phyloP scores from a whole-genome alignment of 768 basidiomycete species.

The Boletus fagicola region DNA sequence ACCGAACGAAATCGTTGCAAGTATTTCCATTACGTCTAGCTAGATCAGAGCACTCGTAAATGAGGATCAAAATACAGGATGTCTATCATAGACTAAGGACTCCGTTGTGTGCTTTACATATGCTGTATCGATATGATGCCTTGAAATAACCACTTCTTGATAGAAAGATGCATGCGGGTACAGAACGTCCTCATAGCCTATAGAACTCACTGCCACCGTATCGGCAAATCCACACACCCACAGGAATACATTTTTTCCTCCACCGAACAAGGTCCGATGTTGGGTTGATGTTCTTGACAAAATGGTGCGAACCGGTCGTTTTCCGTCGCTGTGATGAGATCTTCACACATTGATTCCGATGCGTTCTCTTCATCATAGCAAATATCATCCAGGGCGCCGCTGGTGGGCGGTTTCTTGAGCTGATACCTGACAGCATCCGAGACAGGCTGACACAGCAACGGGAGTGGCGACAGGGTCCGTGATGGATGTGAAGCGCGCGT shows the following conservation, averaged over 20 bases:
- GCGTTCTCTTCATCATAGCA: conserved; percentile 14
- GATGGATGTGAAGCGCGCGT: conserved; percentile 2
- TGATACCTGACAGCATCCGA: conserved; percentile 34
- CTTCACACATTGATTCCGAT: conserved; percentile 21
- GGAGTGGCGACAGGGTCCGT: conserved; percentile 28
- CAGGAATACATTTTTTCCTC: conserved; percentile 20
- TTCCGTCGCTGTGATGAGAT: conserved; percentile 11
- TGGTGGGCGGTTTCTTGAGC: conserved; percentile 14
- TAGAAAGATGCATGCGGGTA: conserved; percentile 1
- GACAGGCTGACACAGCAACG: conserved; percentile 35
- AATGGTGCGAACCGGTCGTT: conserved; percentile 21
- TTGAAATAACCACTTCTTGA: conserved; percentile 17
- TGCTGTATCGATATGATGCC: conserved; percentile 24
- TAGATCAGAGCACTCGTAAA: background rate
- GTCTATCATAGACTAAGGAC: conserved; percentile 20
- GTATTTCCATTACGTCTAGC: background rate
- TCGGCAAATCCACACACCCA: conserved; percentile 19
- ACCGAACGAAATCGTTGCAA: background rate
- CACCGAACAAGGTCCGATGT: conserved; percentile 17
- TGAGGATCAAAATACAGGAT: conserved; percentile 19
- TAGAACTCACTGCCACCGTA: conserved; percentile 24
- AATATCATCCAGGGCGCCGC: conserved; percentile 2
- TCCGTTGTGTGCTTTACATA: conserved; percentile 25
- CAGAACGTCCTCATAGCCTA: conserved; percentile 1
- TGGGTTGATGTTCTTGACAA: conserved; percentile 12